These are phyloP conservation scores for Leishmania lainsoni DNA, from an alignment of 208 protist genomes.

Conservation along the genomic window DNA sequence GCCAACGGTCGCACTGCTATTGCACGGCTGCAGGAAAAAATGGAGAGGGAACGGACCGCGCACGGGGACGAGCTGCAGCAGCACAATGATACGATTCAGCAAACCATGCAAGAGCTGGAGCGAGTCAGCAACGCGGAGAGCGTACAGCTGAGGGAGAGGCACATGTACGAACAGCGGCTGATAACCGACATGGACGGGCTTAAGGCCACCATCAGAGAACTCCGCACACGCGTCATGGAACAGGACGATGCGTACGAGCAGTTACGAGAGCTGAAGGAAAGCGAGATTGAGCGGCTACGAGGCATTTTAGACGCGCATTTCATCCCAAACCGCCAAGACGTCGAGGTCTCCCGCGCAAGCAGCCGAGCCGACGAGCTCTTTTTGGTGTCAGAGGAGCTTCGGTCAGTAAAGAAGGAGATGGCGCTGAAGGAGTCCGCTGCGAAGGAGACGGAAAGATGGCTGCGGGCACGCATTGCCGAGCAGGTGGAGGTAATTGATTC, in stretches of 20 bases:
- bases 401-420: conserved; percentile 44
- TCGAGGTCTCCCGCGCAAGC: conserved; percentile 35
- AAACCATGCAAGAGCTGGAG: conserved; percentile 42
- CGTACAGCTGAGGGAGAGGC: conserved; percentile 13
- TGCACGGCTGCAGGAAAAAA: conserved; percentile 65
- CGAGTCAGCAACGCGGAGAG: conserved; percentile 19
- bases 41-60: conserved; percentile 49
- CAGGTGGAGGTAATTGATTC: conserved; percentile 76
- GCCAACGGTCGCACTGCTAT: conserved; percentile 76
- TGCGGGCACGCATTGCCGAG: conserved; percentile 73
- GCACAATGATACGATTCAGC: conserved; percentile 31
- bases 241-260: conserved; percentile 37
- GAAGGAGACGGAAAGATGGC: conserved; percentile 66
- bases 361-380: conserved; percentile 37
- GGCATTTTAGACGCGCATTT: conserved; percentile 78
- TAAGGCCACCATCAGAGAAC: conserved; percentile 30
- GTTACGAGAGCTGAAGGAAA: conserved; percentile 38
- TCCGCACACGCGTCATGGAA: conserved; percentile 26
- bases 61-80: conserved; percentile 44
- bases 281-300: conserved; percentile 64
- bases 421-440: conserved; percentile 45
- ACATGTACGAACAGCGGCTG: conserved; percentile 44
- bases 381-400: conserved; percentile 49
- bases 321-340: conserved; percentile 71
- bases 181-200: conserved; percentile 53